Evolutionary conservation across 768 basidiomycete genomes (phyloP).

Genomic region (Auricularia sp.): DNA sequence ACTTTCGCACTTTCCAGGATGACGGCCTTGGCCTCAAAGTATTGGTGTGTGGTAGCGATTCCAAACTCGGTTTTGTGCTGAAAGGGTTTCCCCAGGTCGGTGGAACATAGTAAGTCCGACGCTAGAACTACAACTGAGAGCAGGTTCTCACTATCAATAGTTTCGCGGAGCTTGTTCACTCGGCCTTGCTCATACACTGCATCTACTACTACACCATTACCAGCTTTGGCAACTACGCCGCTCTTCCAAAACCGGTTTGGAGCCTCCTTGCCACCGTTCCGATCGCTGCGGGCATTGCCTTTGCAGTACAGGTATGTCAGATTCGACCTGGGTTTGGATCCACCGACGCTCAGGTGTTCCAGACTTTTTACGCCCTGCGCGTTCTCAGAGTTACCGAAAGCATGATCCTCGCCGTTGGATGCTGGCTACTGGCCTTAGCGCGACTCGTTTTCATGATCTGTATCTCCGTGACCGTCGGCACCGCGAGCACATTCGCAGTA

Average conservation of each 20-base stretch:
- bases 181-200: background rate
- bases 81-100: background rate
- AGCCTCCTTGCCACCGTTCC: background rate
- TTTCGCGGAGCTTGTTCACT: background rate
- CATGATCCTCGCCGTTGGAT: background rate
- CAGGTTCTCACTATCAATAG: background rate
- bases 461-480: background rate
- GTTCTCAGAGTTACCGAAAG: background rate
- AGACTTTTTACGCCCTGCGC: background rate
- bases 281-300: background rate
- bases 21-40: background rate
- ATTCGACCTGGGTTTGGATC: background rate
- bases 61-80: background rate
- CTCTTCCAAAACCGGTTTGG: background rate
- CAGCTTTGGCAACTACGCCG: background rate
- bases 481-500: background rate
- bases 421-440: background rate
- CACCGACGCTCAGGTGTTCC: background rate
- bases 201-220: background rate
- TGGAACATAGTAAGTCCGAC: background rate
- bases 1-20: background rate
- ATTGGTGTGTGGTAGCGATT: background rate
- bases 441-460: background rate
- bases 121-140: background rate
- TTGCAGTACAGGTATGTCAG: background rate